Percentiles rank a stretch among this genome's conserved stretches.
Conservation (phyloP, 306 rosid genomes). For the Quillaja saponaria region DNA sequence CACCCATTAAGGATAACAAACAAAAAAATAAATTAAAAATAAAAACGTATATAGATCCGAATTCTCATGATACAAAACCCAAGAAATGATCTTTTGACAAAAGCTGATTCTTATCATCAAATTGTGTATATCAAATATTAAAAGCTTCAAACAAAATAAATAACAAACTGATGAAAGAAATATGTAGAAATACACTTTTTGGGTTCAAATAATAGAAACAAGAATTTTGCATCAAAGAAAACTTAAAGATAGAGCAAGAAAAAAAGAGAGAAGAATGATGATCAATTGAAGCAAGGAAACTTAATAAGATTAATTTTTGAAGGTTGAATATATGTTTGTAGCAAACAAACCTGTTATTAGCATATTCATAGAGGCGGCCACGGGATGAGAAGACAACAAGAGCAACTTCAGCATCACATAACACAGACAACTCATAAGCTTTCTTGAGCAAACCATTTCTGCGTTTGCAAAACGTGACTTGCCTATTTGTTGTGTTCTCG, state of each 20-base stretch:
- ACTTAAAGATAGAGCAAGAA: constrained; percentile 1
- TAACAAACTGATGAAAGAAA: neutral
- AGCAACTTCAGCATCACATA: constrained; percentile 95
- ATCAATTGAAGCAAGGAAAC: too few species aligned
- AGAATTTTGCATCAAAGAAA: neutral
- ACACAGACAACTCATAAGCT: constrained; percentile 82
- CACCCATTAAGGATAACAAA: constrained; percentile 23
- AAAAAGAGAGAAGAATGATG: neutral
- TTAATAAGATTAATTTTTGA: too few species aligned
- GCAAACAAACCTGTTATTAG: constrained; percentile 79
- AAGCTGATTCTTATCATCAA: neutral
- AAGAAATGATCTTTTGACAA: neutral
- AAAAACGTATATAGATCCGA: neutral
- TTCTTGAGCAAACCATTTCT: constrained; percentile 88
- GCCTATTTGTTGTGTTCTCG: constrained; percentile 84
- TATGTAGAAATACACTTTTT: neutral
- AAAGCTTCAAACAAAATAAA: neutral
- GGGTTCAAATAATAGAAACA: constrained; percentile 1
- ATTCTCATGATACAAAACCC: neutral
- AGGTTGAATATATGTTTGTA: neutral
- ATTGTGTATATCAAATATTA: neutral
- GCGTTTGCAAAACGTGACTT: constrained; percentile 87
- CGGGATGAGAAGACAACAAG: constrained; percentile 87
- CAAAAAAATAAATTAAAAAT: constrained; percentile 4
- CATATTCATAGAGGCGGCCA: constrained; percentile 91